phyloP scores from a whole-genome alignment of 2,329 filamentous ascomycete species.

The Penicillium sp. region DNA sequence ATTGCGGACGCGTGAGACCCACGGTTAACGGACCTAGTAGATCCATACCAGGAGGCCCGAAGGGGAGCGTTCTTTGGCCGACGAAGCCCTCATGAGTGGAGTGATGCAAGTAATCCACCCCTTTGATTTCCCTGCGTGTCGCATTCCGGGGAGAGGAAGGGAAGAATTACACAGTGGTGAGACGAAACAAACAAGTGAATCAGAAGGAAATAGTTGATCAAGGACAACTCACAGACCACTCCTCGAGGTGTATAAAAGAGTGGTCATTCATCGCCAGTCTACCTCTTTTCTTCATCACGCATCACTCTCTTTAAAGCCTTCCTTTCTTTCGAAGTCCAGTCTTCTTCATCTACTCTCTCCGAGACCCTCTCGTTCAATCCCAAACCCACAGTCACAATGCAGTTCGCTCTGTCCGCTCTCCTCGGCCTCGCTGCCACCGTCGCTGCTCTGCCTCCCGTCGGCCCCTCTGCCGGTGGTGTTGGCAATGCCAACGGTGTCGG shows the following conservation, averaged over 20 bases:
- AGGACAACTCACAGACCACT: conserved; percentile 27
- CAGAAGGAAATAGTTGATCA: conserved; percentile 11
- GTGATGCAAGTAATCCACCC: conserved; percentile 12
- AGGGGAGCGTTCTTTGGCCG: conserved; percentile 14
- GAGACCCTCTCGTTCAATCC: conserved; percentile 34
- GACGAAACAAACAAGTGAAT: conserved; percentile 16
- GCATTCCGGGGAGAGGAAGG: conserved; percentile 37
- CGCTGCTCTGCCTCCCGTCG: conserved; percentile 34
- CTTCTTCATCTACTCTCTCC: conserved; percentile 26
- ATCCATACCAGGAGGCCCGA: conserved; percentile 33
- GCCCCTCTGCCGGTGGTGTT: conserved; percentile 25
- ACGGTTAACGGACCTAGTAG: conserved; percentile 15
- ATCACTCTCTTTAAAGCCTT: conserved; percentile 39
- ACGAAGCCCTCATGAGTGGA: conserved; percentile 18
- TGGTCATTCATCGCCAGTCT: conserved; percentile 22
- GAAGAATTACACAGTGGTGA: conserved; percentile 6
- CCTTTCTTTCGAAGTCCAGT: conserved; percentile 34
- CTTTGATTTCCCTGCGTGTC: conserved; percentile 31
- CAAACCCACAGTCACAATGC: conserved; percentile 43
- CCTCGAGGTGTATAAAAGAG: conserved; percentile 39
- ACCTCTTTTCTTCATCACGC: conserved; percentile 34
- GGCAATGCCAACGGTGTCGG: conserved; percentile 31
- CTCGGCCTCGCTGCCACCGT: conserved; percentile 42
- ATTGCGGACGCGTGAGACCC: conserved; percentile 18
- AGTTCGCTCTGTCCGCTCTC: conserved; percentile 41